Evolutionary conservation across 139 green algal genomes (phyloP).

Genomic region (Trebouxia sp.): DNA sequence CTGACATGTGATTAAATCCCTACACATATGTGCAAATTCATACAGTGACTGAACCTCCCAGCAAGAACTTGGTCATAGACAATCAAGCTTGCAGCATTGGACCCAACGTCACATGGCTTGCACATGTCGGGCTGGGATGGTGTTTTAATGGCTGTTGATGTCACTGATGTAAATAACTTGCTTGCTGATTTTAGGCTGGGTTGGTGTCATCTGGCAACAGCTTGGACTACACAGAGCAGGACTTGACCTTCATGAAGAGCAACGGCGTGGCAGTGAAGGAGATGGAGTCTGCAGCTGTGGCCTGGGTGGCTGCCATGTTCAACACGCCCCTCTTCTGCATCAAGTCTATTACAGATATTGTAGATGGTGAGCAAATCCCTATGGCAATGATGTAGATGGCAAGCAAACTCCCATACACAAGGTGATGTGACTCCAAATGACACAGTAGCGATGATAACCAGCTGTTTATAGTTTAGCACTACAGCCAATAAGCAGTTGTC

Average conservation of each 20-base stretch:
- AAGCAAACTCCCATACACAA: no score
- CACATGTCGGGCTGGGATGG: no score
- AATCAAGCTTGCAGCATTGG: no score
- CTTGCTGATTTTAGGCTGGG: constrained; percentile 38
- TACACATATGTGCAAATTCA: no score
- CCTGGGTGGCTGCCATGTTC: constrained; percentile 73
- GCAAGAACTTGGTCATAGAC: no score
- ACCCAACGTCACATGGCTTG: no score
- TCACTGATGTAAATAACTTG: background rate
- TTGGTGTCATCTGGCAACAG: constrained; percentile 85
- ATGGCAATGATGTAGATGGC: background rate
- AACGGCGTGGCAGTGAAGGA: constrained; percentile 86
- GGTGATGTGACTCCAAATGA: constrained; percentile 5
- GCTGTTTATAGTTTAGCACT: no score
- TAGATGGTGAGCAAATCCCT: constrained; percentile 90
- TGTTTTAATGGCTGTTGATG: no score
- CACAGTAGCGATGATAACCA: no score
- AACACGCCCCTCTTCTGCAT: constrained; percentile 76
- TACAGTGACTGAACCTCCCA: no score
- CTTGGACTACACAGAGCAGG: constrained; percentile 81
- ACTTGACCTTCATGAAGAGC: constrained; percentile 79
- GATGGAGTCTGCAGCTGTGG: constrained; percentile 92
- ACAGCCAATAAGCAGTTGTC: no score
- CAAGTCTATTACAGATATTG: constrained; percentile 93
- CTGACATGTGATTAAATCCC: no score